Percentiles rank a stretch among this genome's conserved stretches.
Evolutionary conservation across 2,329 filamentous ascomycete genomes (phyloP).

Genomic region (Colletotrichum ledebouriae): DNA sequence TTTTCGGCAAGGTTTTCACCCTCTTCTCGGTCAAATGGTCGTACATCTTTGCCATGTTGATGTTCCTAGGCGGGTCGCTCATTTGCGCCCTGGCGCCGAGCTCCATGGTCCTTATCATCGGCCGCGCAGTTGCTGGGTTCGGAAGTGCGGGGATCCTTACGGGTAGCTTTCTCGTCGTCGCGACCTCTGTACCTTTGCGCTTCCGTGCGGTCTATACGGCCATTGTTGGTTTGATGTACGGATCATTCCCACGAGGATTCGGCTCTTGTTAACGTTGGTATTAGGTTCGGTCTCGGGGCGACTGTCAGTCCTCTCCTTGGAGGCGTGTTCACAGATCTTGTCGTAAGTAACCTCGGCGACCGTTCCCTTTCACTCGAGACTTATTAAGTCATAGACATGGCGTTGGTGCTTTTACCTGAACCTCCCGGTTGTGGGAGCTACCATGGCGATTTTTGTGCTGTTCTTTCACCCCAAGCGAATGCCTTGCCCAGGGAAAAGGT

Average conservation of each 20-base stretch:
- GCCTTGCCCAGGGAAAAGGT: conserved; percentile 44
- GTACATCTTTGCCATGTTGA: conserved; percentile 37
- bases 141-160: conserved; percentile 48
- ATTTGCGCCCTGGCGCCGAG: conserved; percentile 35
- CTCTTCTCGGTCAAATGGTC: conserved; percentile 56
- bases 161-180: conserved; percentile 53
- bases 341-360: conserved; percentile 45
- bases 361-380: background rate
- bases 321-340: conserved; percentile 53
- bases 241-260: conserved; percentile 16
- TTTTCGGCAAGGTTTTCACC: conserved; percentile 49
- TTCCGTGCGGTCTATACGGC: conserved; percentile 51
- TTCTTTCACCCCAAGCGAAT: conserved; percentile 47
- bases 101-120: conserved; percentile 33
- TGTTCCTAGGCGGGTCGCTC: conserved; percentile 33
- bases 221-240: conserved; percentile 51
- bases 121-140: conserved; percentile 38
- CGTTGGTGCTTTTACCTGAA: conserved; percentile 44
- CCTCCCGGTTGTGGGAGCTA: conserved; percentile 49
- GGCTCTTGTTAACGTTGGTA: background rate
- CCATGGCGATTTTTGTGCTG: conserved; percentile 46
- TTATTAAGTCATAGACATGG: conserved; percentile 44
- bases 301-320: conserved; percentile 52
- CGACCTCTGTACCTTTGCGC: conserved; percentile 48
- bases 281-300: conserved; percentile 53